Percentiles rank a stretch among this genome's conserved stretches.
phyloP scores from a whole-genome alignment of 768 basidiomycete species.

The Boletus vinaceobasis region DNA sequence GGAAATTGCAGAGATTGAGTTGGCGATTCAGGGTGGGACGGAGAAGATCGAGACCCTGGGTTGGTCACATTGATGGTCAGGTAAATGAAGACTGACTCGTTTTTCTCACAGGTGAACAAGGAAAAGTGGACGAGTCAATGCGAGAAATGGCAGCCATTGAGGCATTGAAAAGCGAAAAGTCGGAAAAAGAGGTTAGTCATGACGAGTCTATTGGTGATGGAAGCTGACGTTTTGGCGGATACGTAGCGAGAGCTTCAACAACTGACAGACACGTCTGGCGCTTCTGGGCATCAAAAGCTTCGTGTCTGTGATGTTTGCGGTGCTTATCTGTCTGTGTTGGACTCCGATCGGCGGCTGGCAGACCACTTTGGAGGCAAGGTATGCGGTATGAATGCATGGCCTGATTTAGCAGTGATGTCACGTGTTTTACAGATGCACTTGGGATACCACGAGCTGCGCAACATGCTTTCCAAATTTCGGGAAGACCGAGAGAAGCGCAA shows the following conservation, averaged over 20 bases:
- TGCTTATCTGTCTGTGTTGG: constrained; percentile 96
- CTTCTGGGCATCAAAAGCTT: constrained; percentile 99
- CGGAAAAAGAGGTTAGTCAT: constrained; percentile 80
- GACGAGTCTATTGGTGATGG: background rate
- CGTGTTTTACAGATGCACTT: constrained; percentile 81
- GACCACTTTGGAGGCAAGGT: constrained; percentile 99
- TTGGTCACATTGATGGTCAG: constrained; percentile 33
- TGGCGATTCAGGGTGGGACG: constrained; percentile 97
- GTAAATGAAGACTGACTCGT: background rate
- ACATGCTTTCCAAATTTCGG: constrained; percentile 86
- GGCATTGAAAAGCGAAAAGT: constrained; percentile 93
- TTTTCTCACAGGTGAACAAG: constrained; percentile 74
- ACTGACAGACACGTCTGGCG: constrained; percentile 95
- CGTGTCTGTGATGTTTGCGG: constrained; percentile 99
- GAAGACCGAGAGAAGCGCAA: constrained; percentile 85
- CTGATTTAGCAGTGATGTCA: constrained; percentile 28
- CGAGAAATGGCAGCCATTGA: constrained; percentile 96
- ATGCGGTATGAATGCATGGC: constrained; percentile 31
- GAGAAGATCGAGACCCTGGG: constrained; percentile 96
- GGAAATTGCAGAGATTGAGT: constrained; percentile 98
- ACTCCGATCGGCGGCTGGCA: constrained; percentile 96
- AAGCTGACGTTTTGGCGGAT: constrained; percentile 10
- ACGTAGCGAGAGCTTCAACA: constrained; percentile 86
- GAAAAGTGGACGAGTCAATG: constrained; percentile 99
- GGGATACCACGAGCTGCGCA: constrained; percentile 96